phyloP scores from a whole-genome alignment of 345 rosid species.

The Carallia brachiata region DNA sequence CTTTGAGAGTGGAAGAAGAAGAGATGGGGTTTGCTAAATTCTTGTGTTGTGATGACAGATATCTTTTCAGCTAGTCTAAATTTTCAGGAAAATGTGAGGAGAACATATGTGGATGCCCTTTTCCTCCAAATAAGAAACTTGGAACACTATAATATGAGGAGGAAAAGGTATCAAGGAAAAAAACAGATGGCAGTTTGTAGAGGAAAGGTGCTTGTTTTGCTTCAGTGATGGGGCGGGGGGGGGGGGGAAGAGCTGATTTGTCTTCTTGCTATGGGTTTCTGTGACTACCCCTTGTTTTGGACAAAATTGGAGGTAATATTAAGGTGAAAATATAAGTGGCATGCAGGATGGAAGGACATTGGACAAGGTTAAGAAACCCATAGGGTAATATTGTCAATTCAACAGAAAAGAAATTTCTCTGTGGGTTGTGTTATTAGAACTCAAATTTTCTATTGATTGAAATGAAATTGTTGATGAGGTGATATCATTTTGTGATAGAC shows the following conservation, averaged over 20 bases:
- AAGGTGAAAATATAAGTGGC: constrained; percentile 17
- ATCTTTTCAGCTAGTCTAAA: neutral
- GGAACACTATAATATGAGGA: constrained; percentile 37
- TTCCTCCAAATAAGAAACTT: neutral
- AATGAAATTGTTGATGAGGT: constrained; percentile 23
- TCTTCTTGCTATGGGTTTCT: constrained; percentile 33
- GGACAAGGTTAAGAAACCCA: too few species aligned
- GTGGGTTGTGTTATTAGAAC: too few species aligned
- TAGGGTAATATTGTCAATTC: too few species aligned
- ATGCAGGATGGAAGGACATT: neutral
- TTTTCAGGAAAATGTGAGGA: neutral
- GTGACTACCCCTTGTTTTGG: constrained; percentile 35
- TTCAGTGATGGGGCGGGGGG: constrained; percentile 20
- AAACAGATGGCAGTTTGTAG: constrained; percentile 48
- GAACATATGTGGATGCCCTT: neutral
- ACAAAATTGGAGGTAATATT: constrained; percentile 33
- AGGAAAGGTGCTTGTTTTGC: constrained; percentile 9
- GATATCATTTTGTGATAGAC: constrained; percentile 40
- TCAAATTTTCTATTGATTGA: neutral
- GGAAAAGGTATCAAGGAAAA: constrained; percentile 22
- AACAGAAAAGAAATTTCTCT: neutral
- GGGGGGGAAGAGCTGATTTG: constrained; percentile 26
- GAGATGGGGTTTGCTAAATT: too few species aligned
- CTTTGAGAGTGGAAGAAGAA: neutral
- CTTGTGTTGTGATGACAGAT: too few species aligned